These are phyloP conservation scores for Syncephalastrum monosporum DNA, from an alignment of 371 early-diverging fungal species.

Conservation along the genomic window DNA sequence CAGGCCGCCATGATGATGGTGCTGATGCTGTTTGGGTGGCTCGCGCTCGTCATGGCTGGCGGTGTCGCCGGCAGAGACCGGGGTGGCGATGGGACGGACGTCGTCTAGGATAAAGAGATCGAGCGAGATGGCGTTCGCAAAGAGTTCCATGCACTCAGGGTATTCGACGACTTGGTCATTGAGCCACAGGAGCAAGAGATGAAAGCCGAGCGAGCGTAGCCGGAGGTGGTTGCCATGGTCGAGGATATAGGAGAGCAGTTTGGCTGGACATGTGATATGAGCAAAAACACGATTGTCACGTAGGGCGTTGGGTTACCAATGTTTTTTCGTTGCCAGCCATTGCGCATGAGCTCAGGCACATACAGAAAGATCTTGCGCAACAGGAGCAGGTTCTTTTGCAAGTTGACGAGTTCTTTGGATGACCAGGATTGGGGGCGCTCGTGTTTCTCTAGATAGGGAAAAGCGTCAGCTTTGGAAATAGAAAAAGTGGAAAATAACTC, in stretches of 20 bases:
- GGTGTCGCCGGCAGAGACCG: conserved; percentile 16
- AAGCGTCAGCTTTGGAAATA: no score
- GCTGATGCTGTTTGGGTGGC: conserved; percentile 9
- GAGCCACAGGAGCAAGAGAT: conserved; percentile 71
- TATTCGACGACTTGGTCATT: conserved; percentile 65
- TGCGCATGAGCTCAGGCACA: conserved; percentile 66
- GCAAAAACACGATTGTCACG: no score
- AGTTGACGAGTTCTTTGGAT: conserved; percentile 64
- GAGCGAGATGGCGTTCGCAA: conserved; percentile 63
- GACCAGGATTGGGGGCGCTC: conserved; percentile 53
- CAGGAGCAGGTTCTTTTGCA: conserved; percentile 64
- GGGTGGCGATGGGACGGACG: conserved; percentile 28
- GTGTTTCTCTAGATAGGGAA: conserved; percentile 23
- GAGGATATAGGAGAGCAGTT: conserved; percentile 50
- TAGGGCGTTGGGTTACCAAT: conserved; percentile 43
- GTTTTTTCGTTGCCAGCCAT: conserved; percentile 70
- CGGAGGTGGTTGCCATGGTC: conserved; percentile 70
- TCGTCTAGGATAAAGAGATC: conserved; percentile 68
- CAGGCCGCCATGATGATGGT: conserved; percentile 24
- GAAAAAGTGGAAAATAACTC: not conserved
- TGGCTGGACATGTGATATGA: conserved; percentile 25
- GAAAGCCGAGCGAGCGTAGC: conserved; percentile 73
- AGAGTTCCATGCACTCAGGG: conserved; percentile 62
- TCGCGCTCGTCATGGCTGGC: conserved; percentile 34
- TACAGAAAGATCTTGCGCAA: conserved; percentile 69